A percentile compares a stretch with the other conserved stretches of the same genome.
These are phyloP conservation scores for Setomelanomma holmii DNA, from an alignment of 2,329 filamentous ascomycete genomes.

Conservation along the genomic window DNA sequence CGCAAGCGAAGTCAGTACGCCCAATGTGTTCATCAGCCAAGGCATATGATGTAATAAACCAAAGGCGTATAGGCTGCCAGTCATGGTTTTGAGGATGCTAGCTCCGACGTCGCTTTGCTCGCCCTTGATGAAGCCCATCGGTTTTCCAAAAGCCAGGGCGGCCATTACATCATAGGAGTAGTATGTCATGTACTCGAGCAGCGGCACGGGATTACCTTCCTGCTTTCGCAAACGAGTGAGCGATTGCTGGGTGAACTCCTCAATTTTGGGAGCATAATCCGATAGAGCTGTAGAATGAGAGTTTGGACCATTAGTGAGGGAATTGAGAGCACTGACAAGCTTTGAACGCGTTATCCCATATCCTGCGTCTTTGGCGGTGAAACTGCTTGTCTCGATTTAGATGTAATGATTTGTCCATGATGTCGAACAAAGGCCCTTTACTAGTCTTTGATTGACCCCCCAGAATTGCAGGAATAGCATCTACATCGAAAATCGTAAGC, in stretches of 20 bases:
- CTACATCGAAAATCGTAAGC: slow-evolving; percentile 31
- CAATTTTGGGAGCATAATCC: slow-evolving; percentile 27
- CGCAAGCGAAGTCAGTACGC: slow-evolving; percentile 21
- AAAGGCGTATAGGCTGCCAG: slow-evolving; percentile 26
- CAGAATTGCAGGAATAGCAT: slow-evolving; percentile 27
- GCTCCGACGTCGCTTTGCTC: slow-evolving; percentile 32
- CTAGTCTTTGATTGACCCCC: slow-evolving; percentile 28
- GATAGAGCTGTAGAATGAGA: slow-evolving; percentile 20
- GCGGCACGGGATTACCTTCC: slow-evolving; percentile 42
- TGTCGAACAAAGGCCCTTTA: slow-evolving; percentile 36
- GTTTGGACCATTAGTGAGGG: not conserved
- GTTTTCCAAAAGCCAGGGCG: slow-evolving; percentile 52
- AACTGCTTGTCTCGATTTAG: slow-evolving; percentile 33
- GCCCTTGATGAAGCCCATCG: slow-evolving; percentile 50
- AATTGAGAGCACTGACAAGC: slow-evolving; percentile 7
- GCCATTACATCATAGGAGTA: slow-evolving; percentile 58
- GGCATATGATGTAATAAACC: slow-evolving; percentile 35
- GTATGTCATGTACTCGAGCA: slow-evolving; percentile 51
- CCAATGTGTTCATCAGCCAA: slow-evolving; percentile 37
- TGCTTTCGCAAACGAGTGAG: slow-evolving; percentile 21
- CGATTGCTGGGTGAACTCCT: slow-evolving; percentile 31
- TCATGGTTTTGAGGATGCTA: slow-evolving; percentile 42
- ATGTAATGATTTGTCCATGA: slow-evolving; percentile 31
- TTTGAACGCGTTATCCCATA: slow-evolving; percentile 43
- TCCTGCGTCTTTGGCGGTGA: slow-evolving; percentile 32